These are phyloP conservation scores for Alternaria solani DNA, from an alignment of 2,329 filamentous ascomycete species.

Conservation along the genomic window DNA sequence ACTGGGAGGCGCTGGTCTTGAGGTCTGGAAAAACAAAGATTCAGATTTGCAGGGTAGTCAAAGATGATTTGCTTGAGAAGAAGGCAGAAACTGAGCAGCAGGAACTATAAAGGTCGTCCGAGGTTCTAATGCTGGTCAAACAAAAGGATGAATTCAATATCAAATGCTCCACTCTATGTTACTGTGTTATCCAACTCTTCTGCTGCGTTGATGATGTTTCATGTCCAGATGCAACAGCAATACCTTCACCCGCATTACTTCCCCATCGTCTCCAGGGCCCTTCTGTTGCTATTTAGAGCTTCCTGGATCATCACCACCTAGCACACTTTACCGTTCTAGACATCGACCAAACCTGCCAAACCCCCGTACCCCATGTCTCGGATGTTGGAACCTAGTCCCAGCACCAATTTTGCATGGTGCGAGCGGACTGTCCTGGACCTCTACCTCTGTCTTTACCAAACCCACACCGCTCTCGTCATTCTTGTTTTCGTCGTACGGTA, in stretches of 20 bases:
- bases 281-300: background rate
- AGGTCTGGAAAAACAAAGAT: constrained; percentile 68
- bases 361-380: background rate
- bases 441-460: background rate
- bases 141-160: background rate
- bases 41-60: constrained; percentile 63
- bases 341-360: background rate
- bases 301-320: background rate
- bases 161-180: background rate
- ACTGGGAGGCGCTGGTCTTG: constrained; percentile 63
- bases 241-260: background rate
- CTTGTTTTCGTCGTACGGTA: background rate
- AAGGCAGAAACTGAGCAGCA: background rate
- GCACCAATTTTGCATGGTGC: constrained; percentile 14
- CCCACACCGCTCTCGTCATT: constrained; percentile 4
- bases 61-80: constrained; percentile 53
- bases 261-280: too few relatives aligned
- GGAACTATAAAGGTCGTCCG: background rate
- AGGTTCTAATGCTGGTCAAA: background rate
- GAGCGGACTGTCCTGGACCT: background rate
- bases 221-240: background rate
- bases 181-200: background rate
- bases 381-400: constrained; percentile 21
- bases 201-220: background rate
- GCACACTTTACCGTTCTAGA: background rate